A percentile compares a stretch with the other conserved stretches of the same genome.
Conservation (phyloP, 176 grass and related monocot species). For the Puccinellia tenuiflora region DNA sequence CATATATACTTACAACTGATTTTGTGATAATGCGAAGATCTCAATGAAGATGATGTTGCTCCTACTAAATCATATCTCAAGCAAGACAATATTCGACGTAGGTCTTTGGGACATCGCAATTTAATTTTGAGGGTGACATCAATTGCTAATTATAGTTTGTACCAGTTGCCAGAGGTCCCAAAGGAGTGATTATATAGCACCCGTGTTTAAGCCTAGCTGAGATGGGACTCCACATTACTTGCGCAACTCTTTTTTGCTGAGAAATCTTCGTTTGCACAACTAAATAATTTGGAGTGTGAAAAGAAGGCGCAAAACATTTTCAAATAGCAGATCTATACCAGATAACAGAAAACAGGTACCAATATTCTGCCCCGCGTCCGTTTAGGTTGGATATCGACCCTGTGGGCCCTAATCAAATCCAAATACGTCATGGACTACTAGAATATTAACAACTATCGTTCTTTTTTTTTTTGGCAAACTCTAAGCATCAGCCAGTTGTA, state of each 20-base stretch:
- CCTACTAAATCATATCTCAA: background rate
- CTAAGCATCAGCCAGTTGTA: too few species aligned
- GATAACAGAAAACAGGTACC: too few species aligned
- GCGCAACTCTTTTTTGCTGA: too few species aligned
- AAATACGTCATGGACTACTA: too few species aligned
- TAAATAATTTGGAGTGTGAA: background rate
- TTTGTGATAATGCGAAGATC: background rate
- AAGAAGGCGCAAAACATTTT: background rate
- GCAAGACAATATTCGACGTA: background rate
- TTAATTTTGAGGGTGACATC: background rate
- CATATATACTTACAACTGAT: background rate
- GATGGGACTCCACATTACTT: background rate
- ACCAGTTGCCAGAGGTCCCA: background rate
- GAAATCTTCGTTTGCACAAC: background rate
- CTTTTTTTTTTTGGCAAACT: too few species aligned
- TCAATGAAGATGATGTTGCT: conserved; percentile 2
- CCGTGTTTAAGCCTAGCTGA: background rate
- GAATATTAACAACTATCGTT: too few species aligned
- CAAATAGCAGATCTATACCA: too few species aligned
- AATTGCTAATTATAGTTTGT: background rate
- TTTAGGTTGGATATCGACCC: too few species aligned
- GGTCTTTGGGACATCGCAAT: background rate
- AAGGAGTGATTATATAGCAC: background rate
- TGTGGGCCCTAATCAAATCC: too few species aligned
- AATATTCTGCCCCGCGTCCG: too few species aligned